These are phyloP conservation scores for Gremmenia infestans DNA, from an alignment of 2,329 filamentous ascomycete species.

Conservation along the genomic window DNA sequence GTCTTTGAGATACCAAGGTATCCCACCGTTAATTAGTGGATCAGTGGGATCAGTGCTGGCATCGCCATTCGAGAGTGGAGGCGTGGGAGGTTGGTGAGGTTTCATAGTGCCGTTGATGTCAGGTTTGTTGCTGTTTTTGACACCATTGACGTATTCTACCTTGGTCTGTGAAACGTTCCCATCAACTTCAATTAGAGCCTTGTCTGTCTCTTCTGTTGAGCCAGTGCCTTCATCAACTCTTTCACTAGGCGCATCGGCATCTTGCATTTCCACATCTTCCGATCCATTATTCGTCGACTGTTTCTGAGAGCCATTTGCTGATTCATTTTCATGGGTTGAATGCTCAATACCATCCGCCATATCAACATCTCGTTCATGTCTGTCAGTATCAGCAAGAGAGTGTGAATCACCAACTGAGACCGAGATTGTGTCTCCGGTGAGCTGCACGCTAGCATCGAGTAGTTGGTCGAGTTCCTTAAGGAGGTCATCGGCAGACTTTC, in stretches of 20 bases:
- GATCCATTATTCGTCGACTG: constrained; percentile 21
- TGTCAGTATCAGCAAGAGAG: constrained; percentile 37
- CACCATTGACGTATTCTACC: constrained; percentile 26
- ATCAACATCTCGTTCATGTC: constrained; percentile 31
- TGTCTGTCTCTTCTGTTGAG: constrained; percentile 17
- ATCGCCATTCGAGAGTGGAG: constrained; percentile 60
- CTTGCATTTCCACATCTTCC: constrained; percentile 34
- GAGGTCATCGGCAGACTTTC: constrained; percentile 64
- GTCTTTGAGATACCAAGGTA: constrained; percentile 81
- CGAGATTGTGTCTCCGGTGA: constrained; percentile 36
- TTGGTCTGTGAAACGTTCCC: constrained; percentile 14
- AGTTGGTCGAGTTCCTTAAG: constrained; percentile 70
- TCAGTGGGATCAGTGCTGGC: constrained; percentile 17
- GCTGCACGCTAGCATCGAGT: constrained; percentile 62
- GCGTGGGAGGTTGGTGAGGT: constrained; percentile 48
- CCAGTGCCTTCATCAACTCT: constrained; percentile 5
- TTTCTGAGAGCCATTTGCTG: constrained; percentile 1
- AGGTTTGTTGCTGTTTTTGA: constrained; percentile 36
- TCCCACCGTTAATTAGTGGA: constrained; percentile 63
- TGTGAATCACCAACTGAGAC: constrained; percentile 35
- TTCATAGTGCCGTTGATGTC: constrained; percentile 40
- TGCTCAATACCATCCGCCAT: constrained; percentile 16
- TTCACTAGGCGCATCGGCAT: constrained; percentile 30
- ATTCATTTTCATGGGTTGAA: constrained; percentile 6
- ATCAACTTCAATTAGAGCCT: constrained; percentile 18